Conservation (phyloP, 768 basidiomycete species). For the Clathrus columnatus region DNA sequence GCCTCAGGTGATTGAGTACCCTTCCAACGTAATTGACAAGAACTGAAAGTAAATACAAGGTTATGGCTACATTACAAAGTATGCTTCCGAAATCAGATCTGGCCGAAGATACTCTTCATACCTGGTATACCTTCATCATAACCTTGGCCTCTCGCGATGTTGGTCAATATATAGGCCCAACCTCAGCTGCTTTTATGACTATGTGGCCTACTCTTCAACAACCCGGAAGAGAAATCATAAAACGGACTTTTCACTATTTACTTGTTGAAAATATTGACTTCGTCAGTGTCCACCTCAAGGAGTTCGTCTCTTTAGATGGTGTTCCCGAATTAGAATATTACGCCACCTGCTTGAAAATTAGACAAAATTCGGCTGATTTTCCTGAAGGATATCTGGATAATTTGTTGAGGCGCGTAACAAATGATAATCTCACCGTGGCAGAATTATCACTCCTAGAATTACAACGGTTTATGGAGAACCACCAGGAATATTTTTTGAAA, state of each 20-base stretch:
- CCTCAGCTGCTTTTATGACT: slow-evolving; percentile 74
- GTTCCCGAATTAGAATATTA: slow-evolving; percentile 53
- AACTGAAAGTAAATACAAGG: slow-evolving; percentile 35
- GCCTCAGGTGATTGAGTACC: slow-evolving; percentile 57
- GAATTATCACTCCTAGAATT: slow-evolving; percentile 70
- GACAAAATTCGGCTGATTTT: slow-evolving; percentile 19
- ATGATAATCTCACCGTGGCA: slow-evolving; percentile 75
- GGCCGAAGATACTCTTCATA: slow-evolving; percentile 66
- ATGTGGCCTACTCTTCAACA: slow-evolving; percentile 62
- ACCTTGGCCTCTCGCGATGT: slow-evolving; percentile 61
- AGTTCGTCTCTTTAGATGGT: slow-evolving; percentile 68
- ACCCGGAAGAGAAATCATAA: slow-evolving; percentile 43
- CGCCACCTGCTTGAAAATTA: slow-evolving; percentile 29
- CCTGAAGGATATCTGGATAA: slow-evolving; percentile 48
- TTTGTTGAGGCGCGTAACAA: slow-evolving; percentile 64
- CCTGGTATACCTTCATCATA: slow-evolving; percentile 71
- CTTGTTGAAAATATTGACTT: slow-evolving; percentile 52
- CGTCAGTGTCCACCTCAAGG: slow-evolving; percentile 51
- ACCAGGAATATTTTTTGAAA: slow-evolving; percentile 36
- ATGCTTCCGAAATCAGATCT: slow-evolving; percentile 70
- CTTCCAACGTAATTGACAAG: background rate
- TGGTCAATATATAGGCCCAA: slow-evolving; percentile 77
- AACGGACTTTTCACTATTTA: slow-evolving; percentile 56
- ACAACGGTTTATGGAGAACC: slow-evolving; percentile 47
- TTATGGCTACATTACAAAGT: slow-evolving; percentile 93